A percentile compares a stretch with the other conserved stretches of the same genome.
Conservation (phyloP, 176 grass and related monocot species). For the Aegilops speltoides region DNA sequence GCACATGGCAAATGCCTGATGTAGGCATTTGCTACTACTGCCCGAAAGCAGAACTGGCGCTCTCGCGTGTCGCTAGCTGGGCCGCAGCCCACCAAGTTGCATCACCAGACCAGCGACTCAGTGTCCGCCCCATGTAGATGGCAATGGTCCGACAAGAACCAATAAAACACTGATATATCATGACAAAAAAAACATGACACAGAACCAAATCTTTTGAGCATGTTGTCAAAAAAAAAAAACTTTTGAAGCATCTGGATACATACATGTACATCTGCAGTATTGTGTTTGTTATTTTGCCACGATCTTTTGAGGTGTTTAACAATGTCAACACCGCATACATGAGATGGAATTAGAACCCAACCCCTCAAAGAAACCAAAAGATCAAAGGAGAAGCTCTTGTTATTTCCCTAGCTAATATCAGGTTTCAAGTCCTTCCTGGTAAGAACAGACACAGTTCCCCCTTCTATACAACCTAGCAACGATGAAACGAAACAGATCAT, state of each 20-base stretch:
- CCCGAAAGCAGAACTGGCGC: no score
- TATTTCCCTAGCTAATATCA: conserved; percentile 16
- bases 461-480: conserved; percentile 34
- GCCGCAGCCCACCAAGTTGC: no score
- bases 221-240: no score
- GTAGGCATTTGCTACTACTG: no score
- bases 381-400: conserved; percentile 2
- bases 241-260: no score
- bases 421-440: neutral
- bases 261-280: neutral
- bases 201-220: neutral
- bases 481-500: neutral
- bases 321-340: conserved; percentile 2
- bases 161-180: neutral
- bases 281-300: neutral
- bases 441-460: conserved; percentile 1
- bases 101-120: no score
- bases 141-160: no score
- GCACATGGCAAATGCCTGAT: no score
- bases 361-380: neutral
- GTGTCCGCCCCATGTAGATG: no score
- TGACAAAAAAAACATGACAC: no score
- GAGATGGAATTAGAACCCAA: neutral
- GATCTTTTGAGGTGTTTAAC: neutral
- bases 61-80: no score